Evolutionary conservation across 2,329 filamentous ascomycete genomes (phyloP).

Genomic region (Fusarium annulatum): DNA sequence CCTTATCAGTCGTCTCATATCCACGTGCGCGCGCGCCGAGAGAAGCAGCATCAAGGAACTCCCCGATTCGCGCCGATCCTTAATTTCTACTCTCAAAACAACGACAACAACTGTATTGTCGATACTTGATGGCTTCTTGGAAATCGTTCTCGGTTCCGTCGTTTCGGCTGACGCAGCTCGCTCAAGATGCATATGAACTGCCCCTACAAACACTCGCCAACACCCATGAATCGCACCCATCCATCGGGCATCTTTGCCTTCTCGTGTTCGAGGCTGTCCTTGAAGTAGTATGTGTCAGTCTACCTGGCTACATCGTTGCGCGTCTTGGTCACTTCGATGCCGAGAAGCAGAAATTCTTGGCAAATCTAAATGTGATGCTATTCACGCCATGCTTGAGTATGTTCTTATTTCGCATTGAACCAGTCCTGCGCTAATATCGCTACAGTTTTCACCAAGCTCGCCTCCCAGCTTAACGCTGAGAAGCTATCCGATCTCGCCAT

Average conservation of each 20-base stretch:
- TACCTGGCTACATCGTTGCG: slow-evolving; percentile 94
- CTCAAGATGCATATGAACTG: slow-evolving; percentile 54
- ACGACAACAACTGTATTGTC: slow-evolving; percentile 8
- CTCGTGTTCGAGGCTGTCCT: slow-evolving; percentile 95
- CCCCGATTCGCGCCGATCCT: slow-evolving; percentile 27
- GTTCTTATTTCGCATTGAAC: neutral
- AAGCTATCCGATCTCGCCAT: slow-evolving; percentile 91
- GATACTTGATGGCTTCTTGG: slow-evolving; percentile 52
- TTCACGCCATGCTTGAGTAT: slow-evolving; percentile 97
- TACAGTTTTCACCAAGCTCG: slow-evolving; percentile 94
- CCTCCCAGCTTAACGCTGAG: slow-evolving; percentile 90
- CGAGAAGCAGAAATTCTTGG: slow-evolving; percentile 95
- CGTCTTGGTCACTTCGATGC: slow-evolving; percentile 92
- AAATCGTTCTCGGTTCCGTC: slow-evolving; percentile 56
- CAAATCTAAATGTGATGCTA: slow-evolving; percentile 94
- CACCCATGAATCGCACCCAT: slow-evolving; percentile 68
- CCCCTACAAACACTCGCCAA: slow-evolving; percentile 56
- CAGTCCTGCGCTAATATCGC: slow-evolving; percentile 20
- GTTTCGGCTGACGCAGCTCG: slow-evolving; percentile 55
- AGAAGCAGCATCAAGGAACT: slow-evolving; percentile 20
- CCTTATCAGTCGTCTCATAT: slow-evolving; percentile 16
- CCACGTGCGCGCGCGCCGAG: slow-evolving; percentile 9
- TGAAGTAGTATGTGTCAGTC: slow-evolving; percentile 93
- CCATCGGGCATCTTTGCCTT: slow-evolving; percentile 75
- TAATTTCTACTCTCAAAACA: slow-evolving; percentile 2